Percentiles rank a stretch among this genome's conserved stretches.
Conservation (phyloP, 1,284 basidiomycete genomes). For the Cryptococcus floricola region DNA sequence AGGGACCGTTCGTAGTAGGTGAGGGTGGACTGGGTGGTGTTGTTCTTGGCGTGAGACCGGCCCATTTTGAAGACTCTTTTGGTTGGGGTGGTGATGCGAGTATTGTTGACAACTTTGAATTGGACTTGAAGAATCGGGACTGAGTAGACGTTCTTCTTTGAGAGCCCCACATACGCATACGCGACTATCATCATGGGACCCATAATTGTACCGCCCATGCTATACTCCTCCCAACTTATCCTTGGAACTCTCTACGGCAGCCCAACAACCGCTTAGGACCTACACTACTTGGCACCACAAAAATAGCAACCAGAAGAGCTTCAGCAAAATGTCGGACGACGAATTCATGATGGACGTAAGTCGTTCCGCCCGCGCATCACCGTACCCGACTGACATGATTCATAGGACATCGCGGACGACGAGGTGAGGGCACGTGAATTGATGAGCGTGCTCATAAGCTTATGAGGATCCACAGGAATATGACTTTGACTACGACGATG, state of each 20-base stretch:
- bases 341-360: conserved; percentile 52
- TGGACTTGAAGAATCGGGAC: not conserved
- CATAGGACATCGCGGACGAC: conserved; percentile 48
- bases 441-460: not conserved
- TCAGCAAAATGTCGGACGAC: conserved; percentile 47
- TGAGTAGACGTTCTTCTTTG: not conserved
- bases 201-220: no score
- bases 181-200: no score
- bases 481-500: conserved; percentile 89
- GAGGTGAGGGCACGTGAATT: conserved; percentile 32
- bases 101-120: no score
- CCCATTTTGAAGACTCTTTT: conserved; percentile 1
- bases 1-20: conserved; percentile 47
- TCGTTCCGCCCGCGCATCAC: not conserved
- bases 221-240: no score
- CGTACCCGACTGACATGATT: conserved; percentile 12
- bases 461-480: conserved; percentile 64
- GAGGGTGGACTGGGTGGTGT: conserved; percentile 45
- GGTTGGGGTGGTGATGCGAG: not conserved
- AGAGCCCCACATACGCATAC: no score
- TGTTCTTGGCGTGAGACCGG: conserved; percentile 40
- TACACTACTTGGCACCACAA: no score
- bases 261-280: no score
- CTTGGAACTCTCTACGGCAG: no score
- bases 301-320: no score